Conservation (phyloP, 208 protist species). For the Crithidia mellificae region DNA sequence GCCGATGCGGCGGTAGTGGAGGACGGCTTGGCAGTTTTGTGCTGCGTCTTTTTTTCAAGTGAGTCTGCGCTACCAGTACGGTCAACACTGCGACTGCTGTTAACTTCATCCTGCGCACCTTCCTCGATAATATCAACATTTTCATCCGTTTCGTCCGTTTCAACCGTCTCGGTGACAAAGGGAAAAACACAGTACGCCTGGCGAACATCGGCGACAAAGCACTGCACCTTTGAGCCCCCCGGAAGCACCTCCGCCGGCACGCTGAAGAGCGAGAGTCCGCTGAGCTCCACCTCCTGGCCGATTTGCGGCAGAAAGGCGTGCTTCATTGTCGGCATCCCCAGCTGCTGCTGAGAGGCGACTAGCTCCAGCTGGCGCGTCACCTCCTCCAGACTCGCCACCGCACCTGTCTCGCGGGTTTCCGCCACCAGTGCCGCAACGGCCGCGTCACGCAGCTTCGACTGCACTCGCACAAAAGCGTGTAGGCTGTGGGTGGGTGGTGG, state of each 20-base stretch:
- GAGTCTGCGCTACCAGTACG: not conserved
- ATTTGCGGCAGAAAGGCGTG: conserved; percentile 56
- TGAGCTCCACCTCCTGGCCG: conserved; percentile 50
- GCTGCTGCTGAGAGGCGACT: conserved; percentile 51
- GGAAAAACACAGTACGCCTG: conserved; percentile 62
- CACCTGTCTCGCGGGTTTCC: not conserved
- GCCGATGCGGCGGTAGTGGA: no score
- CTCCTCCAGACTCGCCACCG: not conserved
- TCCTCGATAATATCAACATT: not conserved
- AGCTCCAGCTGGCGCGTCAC: conserved; percentile 9
- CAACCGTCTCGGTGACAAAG: no score
- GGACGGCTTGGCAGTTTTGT: not conserved
- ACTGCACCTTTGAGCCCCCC: conserved; percentile 30
- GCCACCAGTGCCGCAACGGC: conserved; percentile 8
- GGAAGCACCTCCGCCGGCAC: conserved; percentile 29
- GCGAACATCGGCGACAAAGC: conserved; percentile 37
- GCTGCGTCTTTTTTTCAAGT: not conserved
- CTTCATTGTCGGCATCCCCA: conserved; percentile 58
- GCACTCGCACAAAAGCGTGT: conserved; percentile 43
- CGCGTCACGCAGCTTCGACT: conserved; percentile 17
- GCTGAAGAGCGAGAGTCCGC: conserved; percentile 60
- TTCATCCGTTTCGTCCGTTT: not conserved
- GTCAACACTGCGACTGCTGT: not conserved
- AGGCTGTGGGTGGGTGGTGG: conserved; percentile 24
- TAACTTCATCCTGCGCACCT: not conserved